These are phyloP conservation scores for Boletus insuetus DNA, from an alignment of 768 basidiomycete species.

Conservation along the genomic window DNA sequence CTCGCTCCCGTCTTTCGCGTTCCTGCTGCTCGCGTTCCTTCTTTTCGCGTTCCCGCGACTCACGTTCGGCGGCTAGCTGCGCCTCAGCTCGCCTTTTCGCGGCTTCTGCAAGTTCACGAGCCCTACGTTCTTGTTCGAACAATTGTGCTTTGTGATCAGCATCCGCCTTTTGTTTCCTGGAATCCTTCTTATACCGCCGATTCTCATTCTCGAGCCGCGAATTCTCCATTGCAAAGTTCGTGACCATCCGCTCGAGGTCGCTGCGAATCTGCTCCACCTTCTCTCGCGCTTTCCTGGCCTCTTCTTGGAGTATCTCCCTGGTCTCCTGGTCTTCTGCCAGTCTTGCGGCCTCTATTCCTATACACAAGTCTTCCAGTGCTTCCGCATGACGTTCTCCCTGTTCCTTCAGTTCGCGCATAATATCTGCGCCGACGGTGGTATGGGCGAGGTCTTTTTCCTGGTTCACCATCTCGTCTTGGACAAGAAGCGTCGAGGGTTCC, in stretches of 20 bases:
- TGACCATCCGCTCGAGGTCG: constrained; percentile 39
- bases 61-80: constrained; percentile 18
- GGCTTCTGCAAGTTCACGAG: constrained; percentile 24
- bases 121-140: constrained; percentile 25
- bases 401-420: constrained; percentile 47
- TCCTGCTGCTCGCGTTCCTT: neutral
- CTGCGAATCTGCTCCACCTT: constrained; percentile 40
- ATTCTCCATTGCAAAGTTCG: constrained; percentile 38
- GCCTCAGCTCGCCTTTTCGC: constrained; percentile 15
- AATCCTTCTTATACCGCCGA: constrained; percentile 16
- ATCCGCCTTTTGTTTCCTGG: constrained; percentile 19
- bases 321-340: constrained; percentile 44
- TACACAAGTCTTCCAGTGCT: constrained; percentile 43
- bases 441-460: constrained; percentile 45
- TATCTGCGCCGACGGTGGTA: constrained; percentile 50
- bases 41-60: constrained; percentile 8
- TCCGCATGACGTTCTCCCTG: constrained; percentile 42
- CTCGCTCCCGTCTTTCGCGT: neutral
- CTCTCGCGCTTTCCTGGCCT: constrained; percentile 39
- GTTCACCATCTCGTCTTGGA: constrained; percentile 55
- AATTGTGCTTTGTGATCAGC: constrained; percentile 15
- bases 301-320: constrained; percentile 39
- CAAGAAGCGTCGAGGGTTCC: constrained; percentile 42
- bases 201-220: constrained; percentile 29
- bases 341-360: constrained; percentile 46